Evolutionary conservation across 495 filamentous ascomycete species (phyloP).

Genomic region (Penicillium cosmopolitanum): DNA sequence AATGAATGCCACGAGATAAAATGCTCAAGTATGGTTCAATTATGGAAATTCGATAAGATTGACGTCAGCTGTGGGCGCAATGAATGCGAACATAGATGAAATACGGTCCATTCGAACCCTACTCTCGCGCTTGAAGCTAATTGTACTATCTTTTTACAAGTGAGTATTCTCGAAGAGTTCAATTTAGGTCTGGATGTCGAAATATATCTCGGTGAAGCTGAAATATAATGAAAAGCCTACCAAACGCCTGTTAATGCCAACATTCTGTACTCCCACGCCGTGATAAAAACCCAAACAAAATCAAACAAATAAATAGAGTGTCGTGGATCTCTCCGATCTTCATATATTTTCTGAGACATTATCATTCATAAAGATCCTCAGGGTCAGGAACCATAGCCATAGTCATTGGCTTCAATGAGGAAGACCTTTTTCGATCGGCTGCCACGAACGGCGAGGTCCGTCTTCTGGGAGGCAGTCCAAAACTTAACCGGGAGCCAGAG

Average conservation of each 20-base stretch:
- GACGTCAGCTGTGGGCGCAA: not conserved
- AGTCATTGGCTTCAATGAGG: slow-evolving; percentile 38
- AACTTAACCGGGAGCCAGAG: slow-evolving; percentile 5
- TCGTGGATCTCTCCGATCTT: not conserved
- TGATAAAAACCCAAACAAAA: slow-evolving; percentile 13
- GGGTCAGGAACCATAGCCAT: slow-evolving; percentile 48
- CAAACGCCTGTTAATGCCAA: slow-evolving; percentile 17
- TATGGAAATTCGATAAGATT: not conserved
- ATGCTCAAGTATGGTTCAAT: not conserved
- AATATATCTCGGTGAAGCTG: not conserved
- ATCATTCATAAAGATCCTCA: slow-evolving; percentile 45
- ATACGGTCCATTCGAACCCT: too few relatives aligned
- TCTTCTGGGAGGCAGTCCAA: slow-evolving; percentile 20
- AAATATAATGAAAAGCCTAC: not conserved
- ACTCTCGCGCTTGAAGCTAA: too few relatives aligned
- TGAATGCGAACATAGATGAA: not conserved
- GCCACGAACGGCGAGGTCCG: slow-evolving; percentile 23
- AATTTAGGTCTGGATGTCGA: too few relatives aligned
- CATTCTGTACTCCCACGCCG: slow-evolving; percentile 16
- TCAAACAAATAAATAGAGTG: not conserved
- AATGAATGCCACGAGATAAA: not conserved
- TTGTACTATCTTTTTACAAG: too few relatives aligned
- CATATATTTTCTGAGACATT: not conserved
- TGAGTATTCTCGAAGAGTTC: too few relatives aligned
- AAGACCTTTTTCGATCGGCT: slow-evolving; percentile 30